phyloP scores from a whole-genome alignment of 495 filamentous ascomycete species.

The Penicillium diatomitis region DNA sequence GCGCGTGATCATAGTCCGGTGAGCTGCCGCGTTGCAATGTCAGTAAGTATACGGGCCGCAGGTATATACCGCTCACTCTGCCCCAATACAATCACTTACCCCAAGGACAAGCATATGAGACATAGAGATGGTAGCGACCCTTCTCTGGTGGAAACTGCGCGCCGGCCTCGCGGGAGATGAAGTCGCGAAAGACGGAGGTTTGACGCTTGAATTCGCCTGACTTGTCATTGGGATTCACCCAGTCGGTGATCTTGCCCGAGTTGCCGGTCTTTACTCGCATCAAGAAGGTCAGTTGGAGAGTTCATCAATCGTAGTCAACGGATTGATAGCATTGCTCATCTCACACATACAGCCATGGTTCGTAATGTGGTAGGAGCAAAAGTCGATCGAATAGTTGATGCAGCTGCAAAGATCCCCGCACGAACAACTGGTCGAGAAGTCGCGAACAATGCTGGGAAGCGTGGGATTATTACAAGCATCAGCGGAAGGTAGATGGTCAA shows the following conservation, averaged over 20 bases:
- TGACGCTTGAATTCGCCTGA: constrained; percentile 86
- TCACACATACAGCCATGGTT: constrained; percentile 33
- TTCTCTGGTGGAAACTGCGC: constrained; percentile 60
- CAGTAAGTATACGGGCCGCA: too few species aligned
- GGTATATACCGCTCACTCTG: too few species aligned
- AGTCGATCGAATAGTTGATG: constrained; percentile 4
- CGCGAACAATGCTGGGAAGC: constrained; percentile 14
- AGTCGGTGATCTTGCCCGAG: constrained; percentile 59
- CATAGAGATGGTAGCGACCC: constrained; percentile 61
- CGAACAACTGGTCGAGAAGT: constrained; percentile 11
- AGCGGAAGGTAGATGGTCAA: constrained; percentile 1
- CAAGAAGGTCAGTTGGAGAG: neutral
- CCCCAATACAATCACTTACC: constrained; percentile 27
- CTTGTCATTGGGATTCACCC: constrained; percentile 65
- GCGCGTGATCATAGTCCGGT: constrained; percentile 57
- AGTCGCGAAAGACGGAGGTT: constrained; percentile 59
- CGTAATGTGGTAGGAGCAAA: constrained; percentile 18
- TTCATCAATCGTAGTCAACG: neutral
- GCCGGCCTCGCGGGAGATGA: constrained; percentile 54
- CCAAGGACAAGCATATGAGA: constrained; percentile 68
- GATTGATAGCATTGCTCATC: neutral
- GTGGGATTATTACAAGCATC: constrained; percentile 23
- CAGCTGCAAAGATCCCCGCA: constrained; percentile 9
- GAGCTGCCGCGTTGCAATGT: constrained; percentile 28
- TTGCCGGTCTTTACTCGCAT: constrained; percentile 21